Evolutionary conservation across 805 yeast species (phyloP).

Genomic region (Tetrapisispora arboricola): DNA sequence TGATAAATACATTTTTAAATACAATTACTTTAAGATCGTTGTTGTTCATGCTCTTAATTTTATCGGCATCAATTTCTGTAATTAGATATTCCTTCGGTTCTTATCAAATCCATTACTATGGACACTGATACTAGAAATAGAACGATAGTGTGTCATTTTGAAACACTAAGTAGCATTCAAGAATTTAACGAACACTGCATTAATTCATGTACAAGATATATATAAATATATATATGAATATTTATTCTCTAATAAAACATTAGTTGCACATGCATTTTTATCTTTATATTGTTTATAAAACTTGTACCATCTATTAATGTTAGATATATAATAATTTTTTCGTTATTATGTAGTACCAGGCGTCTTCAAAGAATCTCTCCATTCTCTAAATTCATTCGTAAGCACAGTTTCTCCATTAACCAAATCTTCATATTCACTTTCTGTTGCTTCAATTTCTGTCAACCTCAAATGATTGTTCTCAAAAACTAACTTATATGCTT

Average conservation of each 20-base stretch:
- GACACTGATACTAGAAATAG: no score
- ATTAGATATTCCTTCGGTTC: constrained; percentile 43
- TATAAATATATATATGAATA: no score
- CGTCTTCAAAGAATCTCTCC: constrained; percentile 36
- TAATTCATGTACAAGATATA: no score
- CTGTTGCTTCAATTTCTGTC: constrained; percentile 34
- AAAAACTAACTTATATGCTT: constrained; percentile 44
- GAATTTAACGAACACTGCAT: no score
- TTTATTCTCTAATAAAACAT: no score
- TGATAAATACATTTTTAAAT: constrained; percentile 62
- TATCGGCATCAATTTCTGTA: constrained; percentile 42
- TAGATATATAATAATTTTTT: no score
- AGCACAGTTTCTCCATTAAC: constrained; percentile 33
- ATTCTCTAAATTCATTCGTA: constrained; percentile 40
- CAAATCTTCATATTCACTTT: constrained; percentile 31
- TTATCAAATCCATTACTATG: constrained; percentile 24
- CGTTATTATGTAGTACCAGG: no score
- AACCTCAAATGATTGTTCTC: constrained; percentile 43
- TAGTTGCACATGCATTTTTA: no score
- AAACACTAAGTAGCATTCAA: no score
- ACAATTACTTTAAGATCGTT: constrained; percentile 65
- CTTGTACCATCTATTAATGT: no score
- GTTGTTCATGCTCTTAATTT: constrained; percentile 35
- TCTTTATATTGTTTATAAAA: no score
- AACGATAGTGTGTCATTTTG: no score